These are phyloP conservation scores for Xerocomus nothofagi DNA, from an alignment of 1,284 basidiomycete species.

Conservation along the genomic window DNA sequence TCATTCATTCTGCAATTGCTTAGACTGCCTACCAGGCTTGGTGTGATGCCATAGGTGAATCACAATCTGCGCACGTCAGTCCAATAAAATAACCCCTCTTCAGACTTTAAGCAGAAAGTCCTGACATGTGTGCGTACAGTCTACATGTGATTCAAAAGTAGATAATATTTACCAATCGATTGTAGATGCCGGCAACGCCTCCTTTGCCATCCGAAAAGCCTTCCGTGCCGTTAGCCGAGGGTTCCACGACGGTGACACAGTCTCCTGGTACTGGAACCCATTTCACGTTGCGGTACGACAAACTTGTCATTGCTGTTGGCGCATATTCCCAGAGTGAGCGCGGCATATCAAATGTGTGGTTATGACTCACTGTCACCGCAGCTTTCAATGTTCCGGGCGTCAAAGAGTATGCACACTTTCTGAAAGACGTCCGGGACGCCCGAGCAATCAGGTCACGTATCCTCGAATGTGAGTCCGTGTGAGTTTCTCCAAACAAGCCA, in stretches of 20 bases:
- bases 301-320: slow-evolving; percentile 82
- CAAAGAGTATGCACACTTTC: slow-evolving; percentile 76
- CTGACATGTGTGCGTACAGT: slow-evolving; percentile 54
- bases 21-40: slow-evolving; percentile 69
- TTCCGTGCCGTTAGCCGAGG: slow-evolving; percentile 10
- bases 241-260: slow-evolving; percentile 13
- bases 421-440: slow-evolving; percentile 83
- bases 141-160: background rate
- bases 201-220: slow-evolving; percentile 37
- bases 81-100: slow-evolving; percentile 13
- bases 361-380: slow-evolving; percentile 26
- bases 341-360: slow-evolving; percentile 2
- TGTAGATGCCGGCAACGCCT: slow-evolving; percentile 58
- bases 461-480: slow-evolving; percentile 56
- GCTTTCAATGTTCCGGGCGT: slow-evolving; percentile 69
- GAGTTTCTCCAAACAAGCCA: background rate
- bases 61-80: background rate
- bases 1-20: background rate
- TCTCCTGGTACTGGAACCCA: slow-evolving; percentile 11
- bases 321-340: slow-evolving; percentile 77
- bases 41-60: slow-evolving; percentile 64
- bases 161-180: background rate
- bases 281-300: slow-evolving; percentile 71
- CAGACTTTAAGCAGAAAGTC: slow-evolving; percentile 64
- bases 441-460: slow-evolving; percentile 76